Evolutionary conservation across 2,329 filamentous ascomycete species (phyloP), one percentile per base, ranked within the genome.

Genomic region (Talaromyces sp.): DNA sequence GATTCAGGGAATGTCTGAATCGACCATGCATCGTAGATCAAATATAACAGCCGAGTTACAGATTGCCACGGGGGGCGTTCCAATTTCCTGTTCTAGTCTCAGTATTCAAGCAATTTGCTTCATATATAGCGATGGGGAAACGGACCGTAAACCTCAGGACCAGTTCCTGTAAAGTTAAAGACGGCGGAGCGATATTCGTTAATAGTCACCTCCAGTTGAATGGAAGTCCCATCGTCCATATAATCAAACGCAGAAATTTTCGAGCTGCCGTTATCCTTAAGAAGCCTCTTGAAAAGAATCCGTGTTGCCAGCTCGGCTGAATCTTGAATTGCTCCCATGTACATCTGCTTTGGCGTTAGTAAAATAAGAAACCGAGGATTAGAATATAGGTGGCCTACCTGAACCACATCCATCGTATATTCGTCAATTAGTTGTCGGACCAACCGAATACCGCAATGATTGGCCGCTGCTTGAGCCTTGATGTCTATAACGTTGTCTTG

Each of bases 401-500:
- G 77, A 1, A 80, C 78, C 0, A 73, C 71, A 1, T 70, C 68
- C 19, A 73, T 69, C 1, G 69, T 72, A 49, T 74, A 75, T 43
- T 81, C 79, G 3, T 72, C 58, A 31, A 80, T 76, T 1, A 81
- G 65, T 0, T 67, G 71, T 5, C 71, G 68, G 8, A 82, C 73
- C 10, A 82, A 68, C 2, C 69, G 67, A 15, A 74, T 75, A 3
- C 81, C 81, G 8, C 77, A 76, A 51, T 79, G 75, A 43, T 83
- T 82, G 0, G 81, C 78, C 0, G 80, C 80, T 0, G 80, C 77
- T 47, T 79, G 77, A 0, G 81, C 81, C 54, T 82, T 81, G 3
- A 82, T 68, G 59, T 82, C 80, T 1, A 79, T 76, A 5, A 82
- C 71, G 60, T 83, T 82, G 58, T 82, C 80, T 2, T 70, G 69